Evolutionary conservation across 75 land plant genomes (phyloP), one percentile per base, ranked within the genome.

Genomic region (Picea sitchensis): DNA sequence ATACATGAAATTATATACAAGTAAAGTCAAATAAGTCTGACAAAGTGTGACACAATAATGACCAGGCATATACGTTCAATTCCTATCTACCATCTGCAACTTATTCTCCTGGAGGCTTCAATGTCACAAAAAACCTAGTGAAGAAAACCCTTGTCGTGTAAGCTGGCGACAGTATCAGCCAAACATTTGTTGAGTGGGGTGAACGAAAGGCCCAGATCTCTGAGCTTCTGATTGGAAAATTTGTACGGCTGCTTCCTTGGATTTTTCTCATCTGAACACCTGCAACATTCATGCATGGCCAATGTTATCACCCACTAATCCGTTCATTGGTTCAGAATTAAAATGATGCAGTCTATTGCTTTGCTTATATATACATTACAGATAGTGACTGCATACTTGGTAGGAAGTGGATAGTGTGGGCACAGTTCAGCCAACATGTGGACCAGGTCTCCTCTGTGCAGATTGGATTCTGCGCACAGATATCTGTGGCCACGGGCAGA

Each of bases 251-350:
- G 79, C 44, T 21, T 64, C 78, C 90, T 80, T 3, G 98, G 98
- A 31, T 88, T 84, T 78, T 63, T 81, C 68, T 91, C 87, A 65
- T 92, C 90, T 23, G 90, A 87, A 80, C 96, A 94, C 87, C 96
- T 92, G 81, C 87, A 85, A 7, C n/a, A 64, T 26, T 4, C 56
- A 51, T 51, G 0, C 8, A 47, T 47, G 8, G 7, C 54, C 54
- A 47, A 1, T 1, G 54, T 47, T 8, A 47, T 5, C 5, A 6
- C 8, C 51, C 6, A 6, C 1, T 65, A 11, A 2, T 65, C 4
- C 38, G 12, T 14, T 65, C 26, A 26, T 26, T 26, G 26, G 26
- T 26, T 26, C 26, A 26, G 26, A 26, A 26, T 26, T 26, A 26
- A 26, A 26, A 26, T 26, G 26, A 26, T 26, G 26, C 26, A 26